Conservation (phyloP, 164 flowering plant species). For the Warburgia ugandensis region DNA sequence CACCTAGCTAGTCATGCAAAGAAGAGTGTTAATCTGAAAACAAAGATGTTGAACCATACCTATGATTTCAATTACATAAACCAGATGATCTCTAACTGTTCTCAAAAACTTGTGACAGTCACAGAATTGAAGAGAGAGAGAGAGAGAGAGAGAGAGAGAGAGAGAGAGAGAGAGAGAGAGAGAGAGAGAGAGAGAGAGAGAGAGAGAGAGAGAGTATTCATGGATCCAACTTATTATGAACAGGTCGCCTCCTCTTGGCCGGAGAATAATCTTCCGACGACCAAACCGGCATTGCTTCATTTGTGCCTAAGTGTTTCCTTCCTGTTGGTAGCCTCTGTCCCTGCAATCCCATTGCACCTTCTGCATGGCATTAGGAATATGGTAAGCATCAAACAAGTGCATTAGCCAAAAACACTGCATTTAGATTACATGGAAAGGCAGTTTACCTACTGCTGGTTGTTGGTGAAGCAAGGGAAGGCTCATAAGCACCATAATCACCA, state of each 20-base stretch:
- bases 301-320: not conserved
- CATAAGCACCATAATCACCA: not conserved
- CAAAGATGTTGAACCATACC: too few relatives aligned
- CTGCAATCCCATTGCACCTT: not conserved
- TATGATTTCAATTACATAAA: too few relatives aligned
- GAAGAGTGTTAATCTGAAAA: too few relatives aligned
- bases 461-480: not conserved
- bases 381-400: too few relatives aligned
- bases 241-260: conserved; percentile 1
- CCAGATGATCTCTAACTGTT: too few relatives aligned
- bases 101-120: too few relatives aligned
- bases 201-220: too few relatives aligned
- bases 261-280: conserved; percentile 12
- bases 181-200: too few relatives aligned
- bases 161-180: too few relatives aligned
- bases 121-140: too few relatives aligned
- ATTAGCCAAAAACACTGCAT: not conserved
- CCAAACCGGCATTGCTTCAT: conserved; percentile 2
- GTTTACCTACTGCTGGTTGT: not conserved
- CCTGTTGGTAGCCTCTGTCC: conserved; percentile 1
- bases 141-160: too few relatives aligned
- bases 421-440: not conserved
- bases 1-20: too few relatives aligned
- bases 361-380: not conserved
- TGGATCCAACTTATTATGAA: conserved; percentile 7